Conservation (phyloP, 2,329 filamentous ascomycete genomes). For the Talaromyces sp. region DNA sequence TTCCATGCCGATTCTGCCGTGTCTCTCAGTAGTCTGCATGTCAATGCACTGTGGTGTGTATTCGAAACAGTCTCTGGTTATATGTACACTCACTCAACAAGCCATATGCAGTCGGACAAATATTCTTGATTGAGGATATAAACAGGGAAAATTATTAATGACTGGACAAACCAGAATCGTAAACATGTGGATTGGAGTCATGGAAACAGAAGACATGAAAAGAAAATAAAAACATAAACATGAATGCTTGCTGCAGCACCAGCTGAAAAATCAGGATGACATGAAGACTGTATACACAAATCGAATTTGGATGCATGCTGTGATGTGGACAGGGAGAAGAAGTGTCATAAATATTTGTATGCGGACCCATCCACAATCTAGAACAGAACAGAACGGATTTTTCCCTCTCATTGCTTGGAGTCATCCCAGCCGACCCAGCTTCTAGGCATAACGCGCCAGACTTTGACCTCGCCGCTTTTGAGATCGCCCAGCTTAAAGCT, state of each 20-base stretch:
- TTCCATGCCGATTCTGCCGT: not conserved
- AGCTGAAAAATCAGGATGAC: not conserved
- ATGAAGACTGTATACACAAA: not conserved
- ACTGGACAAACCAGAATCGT: not conserved
- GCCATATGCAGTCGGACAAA: not conserved
- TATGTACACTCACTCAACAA: not conserved
- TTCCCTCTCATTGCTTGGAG: not conserved
- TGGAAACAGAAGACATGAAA: not conserved
- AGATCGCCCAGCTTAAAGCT: conserved; percentile 92
- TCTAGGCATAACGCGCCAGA: conserved; percentile 91
- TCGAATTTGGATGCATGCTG: not conserved
- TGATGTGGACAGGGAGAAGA: not conserved
- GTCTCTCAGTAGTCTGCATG: no score
- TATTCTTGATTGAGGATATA: not conserved
- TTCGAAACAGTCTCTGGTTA: not conserved
- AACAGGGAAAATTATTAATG: not conserved
- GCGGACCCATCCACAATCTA: not conserved
- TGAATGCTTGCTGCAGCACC: not conserved
- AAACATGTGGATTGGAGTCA: not conserved
- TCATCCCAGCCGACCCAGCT: conserved; percentile 85
- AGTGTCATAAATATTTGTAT: not conserved
- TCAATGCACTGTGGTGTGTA: not conserved
- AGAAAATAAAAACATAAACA: not conserved
- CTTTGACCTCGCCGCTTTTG: conserved; percentile 88
- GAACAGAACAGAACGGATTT: not conserved